Percentiles rank a stretch among this genome's conserved stretches.
These are phyloP conservation scores for Tuber aestivum DNA, from an alignment of 495 filamentous ascomycete species.

Conservation along the genomic window DNA sequence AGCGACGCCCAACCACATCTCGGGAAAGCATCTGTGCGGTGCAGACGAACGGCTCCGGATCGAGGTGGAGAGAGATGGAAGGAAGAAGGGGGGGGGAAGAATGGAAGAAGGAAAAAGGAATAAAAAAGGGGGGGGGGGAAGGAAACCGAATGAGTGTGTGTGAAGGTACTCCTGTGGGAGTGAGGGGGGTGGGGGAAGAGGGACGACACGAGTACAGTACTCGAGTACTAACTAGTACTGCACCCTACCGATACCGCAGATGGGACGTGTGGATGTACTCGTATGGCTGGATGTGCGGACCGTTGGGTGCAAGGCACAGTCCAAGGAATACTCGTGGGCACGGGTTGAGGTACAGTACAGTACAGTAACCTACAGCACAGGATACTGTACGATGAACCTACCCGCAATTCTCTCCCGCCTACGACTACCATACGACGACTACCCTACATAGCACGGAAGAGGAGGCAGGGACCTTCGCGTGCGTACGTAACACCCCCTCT, in stretches of 20 bases:
- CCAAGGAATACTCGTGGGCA: no score
- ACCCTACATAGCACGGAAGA: not conserved
- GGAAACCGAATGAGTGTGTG: not conserved
- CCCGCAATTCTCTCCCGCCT: no score
- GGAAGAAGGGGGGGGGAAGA: no score
- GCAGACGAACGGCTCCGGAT: not conserved
- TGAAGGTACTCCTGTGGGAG: not conserved
- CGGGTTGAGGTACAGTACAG: no score
- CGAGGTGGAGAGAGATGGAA: not conserved
- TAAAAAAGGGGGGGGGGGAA: not conserved
- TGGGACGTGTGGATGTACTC: not conserved
- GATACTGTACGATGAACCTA: no score
- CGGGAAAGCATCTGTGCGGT: not conserved
- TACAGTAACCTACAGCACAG: no score
- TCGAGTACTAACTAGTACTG: no score
- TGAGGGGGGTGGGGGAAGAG: not conserved
- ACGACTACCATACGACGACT: no score
- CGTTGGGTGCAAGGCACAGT: no score
- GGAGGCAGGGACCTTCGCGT: not conserved
- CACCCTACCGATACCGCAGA: no score
- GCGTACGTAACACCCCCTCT: not conserved
- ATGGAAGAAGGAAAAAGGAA: not conserved
- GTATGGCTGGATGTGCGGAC: not conserved
- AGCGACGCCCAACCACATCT: not conserved
- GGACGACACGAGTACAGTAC: not conserved